These are phyloP conservation scores for Kwoniella mangroviensis DNA, from an alignment of 768 basidiomycete genomes.

Conservation along the genomic window DNA sequence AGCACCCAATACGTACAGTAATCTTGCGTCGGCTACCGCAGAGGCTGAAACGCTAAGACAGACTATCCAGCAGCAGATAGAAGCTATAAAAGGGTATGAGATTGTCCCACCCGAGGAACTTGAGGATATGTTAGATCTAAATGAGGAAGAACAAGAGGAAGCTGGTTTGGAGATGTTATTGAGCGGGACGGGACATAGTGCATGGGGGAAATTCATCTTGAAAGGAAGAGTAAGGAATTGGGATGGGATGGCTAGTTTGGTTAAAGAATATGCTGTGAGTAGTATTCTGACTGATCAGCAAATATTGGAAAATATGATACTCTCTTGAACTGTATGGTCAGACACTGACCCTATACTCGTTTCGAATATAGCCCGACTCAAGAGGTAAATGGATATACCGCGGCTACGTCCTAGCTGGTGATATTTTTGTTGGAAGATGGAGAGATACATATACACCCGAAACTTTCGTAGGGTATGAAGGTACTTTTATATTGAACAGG, in stretches of 20 bases:
- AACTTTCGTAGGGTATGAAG: constrained; percentile 66
- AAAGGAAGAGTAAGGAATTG: constrained; percentile 55
- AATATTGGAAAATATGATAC: no score
- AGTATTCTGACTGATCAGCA: no score
- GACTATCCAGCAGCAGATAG: constrained; percentile 44
- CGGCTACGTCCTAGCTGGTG: constrained; percentile 55
- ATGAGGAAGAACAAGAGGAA: constrained; percentile 33
- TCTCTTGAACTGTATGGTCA: not conserved
- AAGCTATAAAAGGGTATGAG: constrained; percentile 49
- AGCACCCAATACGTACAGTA: constrained; percentile 26
- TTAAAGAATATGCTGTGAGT: constrained; percentile 59
- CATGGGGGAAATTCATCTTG: constrained; percentile 57
- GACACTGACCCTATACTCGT: constrained; percentile 20
- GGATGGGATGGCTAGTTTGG: constrained; percentile 57
- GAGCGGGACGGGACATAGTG: constrained; percentile 56
- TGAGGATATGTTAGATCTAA: constrained; percentile 26
- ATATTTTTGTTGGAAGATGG: constrained; percentile 56
- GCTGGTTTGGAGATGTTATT: constrained; percentile 53
- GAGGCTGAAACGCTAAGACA: constrained; percentile 46
- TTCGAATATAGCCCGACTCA: constrained; percentile 44
- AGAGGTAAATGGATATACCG: constrained; percentile 56
- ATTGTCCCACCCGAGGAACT: constrained; percentile 43
- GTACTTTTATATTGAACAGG: constrained; percentile 46
- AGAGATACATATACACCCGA: constrained; percentile 57
- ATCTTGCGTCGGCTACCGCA: constrained; percentile 34